Evolutionary conservation across 192 early-diverging fungal species (phyloP).

Genomic region (Coemansia sp.): DNA sequence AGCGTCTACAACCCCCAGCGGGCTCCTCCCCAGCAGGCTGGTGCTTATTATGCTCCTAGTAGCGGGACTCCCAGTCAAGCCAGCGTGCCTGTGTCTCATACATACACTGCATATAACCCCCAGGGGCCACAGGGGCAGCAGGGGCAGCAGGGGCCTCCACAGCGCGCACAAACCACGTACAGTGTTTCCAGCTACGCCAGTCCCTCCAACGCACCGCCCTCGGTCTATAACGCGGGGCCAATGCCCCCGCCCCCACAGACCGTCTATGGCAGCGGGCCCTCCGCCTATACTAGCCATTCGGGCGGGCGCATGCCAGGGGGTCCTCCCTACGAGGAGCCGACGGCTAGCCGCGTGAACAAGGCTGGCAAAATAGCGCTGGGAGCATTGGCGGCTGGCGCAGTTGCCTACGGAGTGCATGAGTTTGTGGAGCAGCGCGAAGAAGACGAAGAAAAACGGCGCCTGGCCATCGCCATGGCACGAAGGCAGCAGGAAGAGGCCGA

Average conservation of each 20-base stretch:
- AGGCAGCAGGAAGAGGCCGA: constrained; percentile 26
- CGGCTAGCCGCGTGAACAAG: constrained; percentile 14
- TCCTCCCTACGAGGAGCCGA: not conserved
- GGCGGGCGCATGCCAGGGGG: not conserved
- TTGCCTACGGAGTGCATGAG: constrained; percentile 48
- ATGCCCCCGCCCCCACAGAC: not conserved
- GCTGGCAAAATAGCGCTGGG: constrained; percentile 36
- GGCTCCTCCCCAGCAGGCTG: not conserved
- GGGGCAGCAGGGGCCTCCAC: not conserved
- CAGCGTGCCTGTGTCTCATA: not conserved
- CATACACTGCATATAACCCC: not conserved
- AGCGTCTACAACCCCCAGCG: not conserved
- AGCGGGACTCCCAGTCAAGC: not conserved
- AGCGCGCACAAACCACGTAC: not conserved
- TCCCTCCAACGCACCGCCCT: not conserved
- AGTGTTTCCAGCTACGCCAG: constrained; percentile 1
- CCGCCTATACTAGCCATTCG: not conserved
- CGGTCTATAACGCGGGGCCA: not conserved
- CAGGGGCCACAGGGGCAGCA: not conserved
- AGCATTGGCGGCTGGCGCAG: constrained; percentile 34
- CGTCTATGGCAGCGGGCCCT: not conserved
- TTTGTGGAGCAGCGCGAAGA: constrained; percentile 19
- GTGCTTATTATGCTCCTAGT: not conserved
- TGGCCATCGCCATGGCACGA: not conserved
- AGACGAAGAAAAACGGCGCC: constrained; percentile 8